Evolutionary conservation across 108 stramenopile species (phyloP), one percentile per base, ranked within the genome.

Genomic region (Discostella stelligeroides): DNA sequence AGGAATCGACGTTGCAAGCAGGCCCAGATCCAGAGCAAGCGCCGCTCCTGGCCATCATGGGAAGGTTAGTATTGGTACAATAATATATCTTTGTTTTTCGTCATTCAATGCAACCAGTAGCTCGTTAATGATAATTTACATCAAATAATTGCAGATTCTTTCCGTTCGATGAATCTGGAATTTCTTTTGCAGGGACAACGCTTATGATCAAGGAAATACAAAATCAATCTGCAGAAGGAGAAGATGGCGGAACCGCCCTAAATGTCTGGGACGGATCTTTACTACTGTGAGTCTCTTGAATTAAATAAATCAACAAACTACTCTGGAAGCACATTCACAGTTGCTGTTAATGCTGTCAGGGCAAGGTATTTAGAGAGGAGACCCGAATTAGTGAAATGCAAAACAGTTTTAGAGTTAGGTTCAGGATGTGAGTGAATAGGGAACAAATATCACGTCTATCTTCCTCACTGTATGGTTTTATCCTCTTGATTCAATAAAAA

Each of bases 211-310:
- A 79, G 42, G 77, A 79, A 56, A 60, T 38, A 21, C 64, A 66
- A 61, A 79, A 79, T 60, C 57, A 43, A n/a, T n/a, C n/a, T 9
- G 64, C 21, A 17, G 59, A 54, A 30, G 61, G 41, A 53, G 61
- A 34, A 27, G 84, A 79, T 67, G 77, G 77, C 24, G 85, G 87
- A 7, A 87, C 89, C 10, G 89, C 84, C 0, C 55, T 84, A 0
- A 91, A 88, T 63, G 81, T 91, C 9, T 91, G 89, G 89, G 89
- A 91, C 64, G 85, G 89, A 12, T 76, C 88, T 20, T 40, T 87
- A 25, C 48, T 86, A 4, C 66, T 90, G 82, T 81, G 61, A 75
- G 80, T 64, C n/a, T n/a, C n/a, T n/a, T n/a, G n/a, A n/a, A n/a
- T n/a, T n/a, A n/a, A n/a, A n/a, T n/a, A n/a, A n/a, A n/a, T n/a